A percentile compares a stretch with the other conserved stretches of the same genome.
These are phyloP conservation scores for Mytilinidion resinicola DNA, from an alignment of 495 filamentous ascomycete species.

Conservation along the genomic window DNA sequence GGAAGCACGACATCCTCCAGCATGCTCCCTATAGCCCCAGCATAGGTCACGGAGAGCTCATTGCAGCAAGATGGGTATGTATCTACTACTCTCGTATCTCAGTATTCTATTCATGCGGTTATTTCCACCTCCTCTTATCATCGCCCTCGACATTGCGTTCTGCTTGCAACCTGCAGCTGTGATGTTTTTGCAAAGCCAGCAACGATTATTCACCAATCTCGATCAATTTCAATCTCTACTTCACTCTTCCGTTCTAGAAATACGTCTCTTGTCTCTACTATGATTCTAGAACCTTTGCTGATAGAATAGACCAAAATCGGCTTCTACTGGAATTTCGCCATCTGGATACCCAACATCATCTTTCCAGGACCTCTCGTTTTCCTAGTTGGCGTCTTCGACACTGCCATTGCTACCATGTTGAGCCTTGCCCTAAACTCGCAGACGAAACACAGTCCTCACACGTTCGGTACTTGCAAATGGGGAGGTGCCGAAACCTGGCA, in stretches of 20 bases:
- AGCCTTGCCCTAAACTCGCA: background rate
- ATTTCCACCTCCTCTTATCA: no score
- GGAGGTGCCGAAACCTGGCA: slow-evolving; percentile 11
- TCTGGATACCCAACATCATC: slow-evolving; percentile 13
- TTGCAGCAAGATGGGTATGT: slow-evolving; percentile 13
- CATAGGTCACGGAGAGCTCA: slow-evolving; percentile 4
- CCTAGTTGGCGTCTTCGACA: slow-evolving; percentile 14
- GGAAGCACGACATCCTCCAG: slow-evolving; percentile 15
- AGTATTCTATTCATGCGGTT: background rate
- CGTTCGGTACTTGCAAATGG: background rate
- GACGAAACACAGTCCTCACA: slow-evolving; percentile 5
- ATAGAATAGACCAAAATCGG: slow-evolving; percentile 6
- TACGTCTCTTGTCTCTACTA: background rate
- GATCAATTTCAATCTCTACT: no score
- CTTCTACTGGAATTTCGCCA: slow-evolving; percentile 23
- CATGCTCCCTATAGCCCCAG: slow-evolving; percentile 8
- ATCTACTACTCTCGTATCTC: background rate
- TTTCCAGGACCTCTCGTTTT: slow-evolving; percentile 9
- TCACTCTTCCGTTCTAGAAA: background rate
- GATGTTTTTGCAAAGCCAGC: no score
- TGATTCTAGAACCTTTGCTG: background rate
- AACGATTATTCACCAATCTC: no score
- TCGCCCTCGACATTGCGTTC: no score
- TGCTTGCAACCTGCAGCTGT: no score
- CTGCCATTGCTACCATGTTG: slow-evolving; percentile 3